phyloP scores from a whole-genome alignment of 2,329 filamentous ascomycete genomes.

The Helotiales sp. region DNA sequence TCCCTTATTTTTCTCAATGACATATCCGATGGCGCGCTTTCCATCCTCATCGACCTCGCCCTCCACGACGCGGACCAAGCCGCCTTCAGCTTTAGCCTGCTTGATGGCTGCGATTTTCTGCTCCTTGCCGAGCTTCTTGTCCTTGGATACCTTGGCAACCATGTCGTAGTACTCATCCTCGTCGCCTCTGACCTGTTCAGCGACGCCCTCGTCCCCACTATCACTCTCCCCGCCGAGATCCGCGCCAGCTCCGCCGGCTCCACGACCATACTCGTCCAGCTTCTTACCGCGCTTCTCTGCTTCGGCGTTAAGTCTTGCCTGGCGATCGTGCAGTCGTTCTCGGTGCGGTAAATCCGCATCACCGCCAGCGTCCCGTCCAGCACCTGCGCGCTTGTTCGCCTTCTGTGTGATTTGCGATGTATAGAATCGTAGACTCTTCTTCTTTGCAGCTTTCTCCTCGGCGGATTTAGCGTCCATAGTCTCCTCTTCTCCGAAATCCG shows the following conservation, averaged over 20 bases:
- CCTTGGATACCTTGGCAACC: constrained; percentile 70
- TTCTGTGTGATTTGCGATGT: constrained; percentile 97
- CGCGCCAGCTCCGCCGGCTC: constrained; percentile 63
- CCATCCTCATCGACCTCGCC: constrained; percentile 79
- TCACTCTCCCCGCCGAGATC: constrained; percentile 60
- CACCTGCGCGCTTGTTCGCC: constrained; percentile 79
- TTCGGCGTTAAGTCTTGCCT: constrained; percentile 85
- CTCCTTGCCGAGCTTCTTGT: constrained; percentile 76
- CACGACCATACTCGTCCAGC: constrained; percentile 64
- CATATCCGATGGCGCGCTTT: constrained; percentile 90
- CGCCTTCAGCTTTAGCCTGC: constrained; percentile 64
- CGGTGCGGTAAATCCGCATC: constrained; percentile 86
- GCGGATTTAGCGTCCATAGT: constrained; percentile 76
- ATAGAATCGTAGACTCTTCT: constrained; percentile 95
- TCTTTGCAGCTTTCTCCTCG: constrained; percentile 85
- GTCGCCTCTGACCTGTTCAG: constrained; percentile 44
- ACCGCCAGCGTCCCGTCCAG: constrained; percentile 75
- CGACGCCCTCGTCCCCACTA: constrained; percentile 49
- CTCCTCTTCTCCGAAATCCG: constrained; percentile 93
- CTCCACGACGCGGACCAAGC: constrained; percentile 66
- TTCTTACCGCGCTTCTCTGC: constrained; percentile 82
- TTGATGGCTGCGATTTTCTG: constrained; percentile 60
- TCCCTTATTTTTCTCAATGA: constrained; percentile 98
- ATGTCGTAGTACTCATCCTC: constrained; percentile 89
- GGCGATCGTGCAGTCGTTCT: constrained; percentile 84